Evolutionary conservation across 2,329 filamentous ascomycete genomes (phyloP).

Genomic region (Aschersonia sp.): DNA sequence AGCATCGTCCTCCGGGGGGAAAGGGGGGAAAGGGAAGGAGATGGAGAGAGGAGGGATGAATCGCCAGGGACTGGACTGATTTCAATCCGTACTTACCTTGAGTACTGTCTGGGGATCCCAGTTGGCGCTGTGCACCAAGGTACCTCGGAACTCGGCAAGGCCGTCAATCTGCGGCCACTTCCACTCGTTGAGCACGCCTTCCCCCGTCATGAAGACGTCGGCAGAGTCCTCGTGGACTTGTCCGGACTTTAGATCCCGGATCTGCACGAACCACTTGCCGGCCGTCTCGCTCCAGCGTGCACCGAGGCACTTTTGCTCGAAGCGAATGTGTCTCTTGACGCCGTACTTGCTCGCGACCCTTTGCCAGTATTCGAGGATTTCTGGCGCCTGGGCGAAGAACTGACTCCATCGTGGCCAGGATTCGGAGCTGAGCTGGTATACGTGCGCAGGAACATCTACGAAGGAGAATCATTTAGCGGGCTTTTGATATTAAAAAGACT

Average conservation of each 20-base stretch:
- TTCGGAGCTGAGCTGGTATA: constrained; percentile 34
- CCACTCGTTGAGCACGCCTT: constrained; percentile 36
- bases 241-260: constrained; percentile 14
- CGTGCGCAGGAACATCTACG: background rate
- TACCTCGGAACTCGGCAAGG: constrained; percentile 29
- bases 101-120: constrained; percentile 23
- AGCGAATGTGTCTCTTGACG: constrained; percentile 28
- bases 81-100: constrained; percentile 29
- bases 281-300: constrained; percentile 28
- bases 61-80: background rate
- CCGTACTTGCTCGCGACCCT: constrained; percentile 28
- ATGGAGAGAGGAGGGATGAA: background rate
- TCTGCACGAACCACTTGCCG: constrained; percentile 25
- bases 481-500: background rate
- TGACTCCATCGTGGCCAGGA: constrained; percentile 34
- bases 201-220: constrained; percentile 28
- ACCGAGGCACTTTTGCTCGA: constrained; percentile 23
- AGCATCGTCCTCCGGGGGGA: no score
- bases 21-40: background rate
- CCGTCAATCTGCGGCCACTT: constrained; percentile 35
- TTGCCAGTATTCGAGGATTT: constrained; percentile 39
- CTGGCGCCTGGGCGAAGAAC: constrained; percentile 36
- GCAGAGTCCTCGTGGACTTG: background rate
- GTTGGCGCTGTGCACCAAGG: constrained; percentile 34
- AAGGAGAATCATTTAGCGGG: background rate